These are phyloP conservation scores for Ajuga reptans DNA, from an alignment of 305 asterid genomes.

Conservation along the genomic window DNA sequence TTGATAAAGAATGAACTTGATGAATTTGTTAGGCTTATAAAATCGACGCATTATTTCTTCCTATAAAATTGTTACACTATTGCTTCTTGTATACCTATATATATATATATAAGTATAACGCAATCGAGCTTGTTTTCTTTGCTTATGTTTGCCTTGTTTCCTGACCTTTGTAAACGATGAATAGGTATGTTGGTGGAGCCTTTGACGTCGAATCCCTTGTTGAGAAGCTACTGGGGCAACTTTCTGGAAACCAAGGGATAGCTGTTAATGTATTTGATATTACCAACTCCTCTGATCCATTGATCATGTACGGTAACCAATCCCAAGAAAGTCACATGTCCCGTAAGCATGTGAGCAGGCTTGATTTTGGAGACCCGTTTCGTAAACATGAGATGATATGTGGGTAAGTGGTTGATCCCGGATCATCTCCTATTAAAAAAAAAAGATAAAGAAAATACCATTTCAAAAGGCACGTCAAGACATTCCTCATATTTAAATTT, in stretches of 20 bases:
- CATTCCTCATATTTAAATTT: slow-evolving; percentile 17
- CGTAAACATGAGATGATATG: slow-evolving; percentile 91
- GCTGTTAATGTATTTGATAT: slow-evolving; percentile 75
- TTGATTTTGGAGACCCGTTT: slow-evolving; percentile 86
- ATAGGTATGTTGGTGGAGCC: slow-evolving; percentile 91
- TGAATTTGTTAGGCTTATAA: background rate
- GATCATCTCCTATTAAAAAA: background rate
- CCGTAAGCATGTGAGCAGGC: slow-evolving; percentile 57
- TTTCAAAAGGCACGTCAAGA: background rate
- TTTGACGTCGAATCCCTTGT: slow-evolving; percentile 90
- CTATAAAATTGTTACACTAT: no score
- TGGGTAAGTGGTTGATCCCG: slow-evolving; percentile 41
- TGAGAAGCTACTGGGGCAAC: slow-evolving; percentile 85
- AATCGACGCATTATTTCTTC: background rate
- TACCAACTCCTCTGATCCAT: slow-evolving; percentile 71
- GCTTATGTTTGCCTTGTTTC: background rate
- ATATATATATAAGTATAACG: no score
- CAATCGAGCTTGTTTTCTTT: background rate
- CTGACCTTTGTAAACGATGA: background rate
- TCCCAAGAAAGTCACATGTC: slow-evolving; percentile 52
- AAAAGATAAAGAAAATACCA: background rate
- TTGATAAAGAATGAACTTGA: background rate
- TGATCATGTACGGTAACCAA: slow-evolving; percentile 66
- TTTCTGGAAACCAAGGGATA: slow-evolving; percentile 69
- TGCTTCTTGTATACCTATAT: no score